Evolutionary conservation across 495 filamentous ascomycete genomes (phyloP).

Genomic region (Podospora sp.): DNA sequence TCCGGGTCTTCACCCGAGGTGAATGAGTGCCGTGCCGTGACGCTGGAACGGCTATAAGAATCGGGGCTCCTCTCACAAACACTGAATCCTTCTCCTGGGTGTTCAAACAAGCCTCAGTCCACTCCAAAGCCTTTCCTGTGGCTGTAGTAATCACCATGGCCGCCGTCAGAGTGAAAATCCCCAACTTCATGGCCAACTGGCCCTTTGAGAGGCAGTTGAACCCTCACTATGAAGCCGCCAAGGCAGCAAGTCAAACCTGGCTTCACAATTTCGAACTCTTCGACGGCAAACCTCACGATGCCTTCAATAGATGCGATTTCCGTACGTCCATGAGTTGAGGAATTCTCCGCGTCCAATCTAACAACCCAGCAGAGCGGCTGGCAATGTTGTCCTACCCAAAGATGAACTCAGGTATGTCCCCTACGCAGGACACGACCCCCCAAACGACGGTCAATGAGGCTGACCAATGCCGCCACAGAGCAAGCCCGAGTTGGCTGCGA

Average conservation of each 20-base stretch:
- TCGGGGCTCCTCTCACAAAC: too few relatives aligned
- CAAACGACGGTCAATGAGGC: too few relatives aligned
- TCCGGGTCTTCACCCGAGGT: too few relatives aligned
- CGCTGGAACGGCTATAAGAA: too few relatives aligned
- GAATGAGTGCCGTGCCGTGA: too few relatives aligned
- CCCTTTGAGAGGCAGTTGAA: constrained; percentile 5
- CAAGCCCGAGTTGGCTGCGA: constrained; percentile 3
- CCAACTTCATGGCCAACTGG: constrained; percentile 11
- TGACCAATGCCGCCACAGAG: too few relatives aligned
- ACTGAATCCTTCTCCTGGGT: too few relatives aligned
- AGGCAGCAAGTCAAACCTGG: constrained; percentile 1
- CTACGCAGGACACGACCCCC: background rate
- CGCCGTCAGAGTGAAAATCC: constrained; percentile 5
- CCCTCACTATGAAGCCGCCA: constrained; percentile 11
- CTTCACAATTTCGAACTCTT: constrained; percentile 9
- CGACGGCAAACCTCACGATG: constrained; percentile 11
- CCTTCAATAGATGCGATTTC: constrained; percentile 14
- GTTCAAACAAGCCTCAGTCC: too few relatives aligned
- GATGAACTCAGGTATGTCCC: background rate
- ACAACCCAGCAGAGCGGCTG: constrained; percentile 2
- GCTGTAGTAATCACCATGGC: constrained; percentile 12
- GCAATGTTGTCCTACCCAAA: constrained; percentile 14
- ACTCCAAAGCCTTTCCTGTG: too few relatives aligned
- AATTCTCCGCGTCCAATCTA: too few relatives aligned
- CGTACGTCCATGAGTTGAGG: too few relatives aligned